Conservation (phyloP, 2,329 filamentous ascomycete species). For the Venturia effusa region DNA sequence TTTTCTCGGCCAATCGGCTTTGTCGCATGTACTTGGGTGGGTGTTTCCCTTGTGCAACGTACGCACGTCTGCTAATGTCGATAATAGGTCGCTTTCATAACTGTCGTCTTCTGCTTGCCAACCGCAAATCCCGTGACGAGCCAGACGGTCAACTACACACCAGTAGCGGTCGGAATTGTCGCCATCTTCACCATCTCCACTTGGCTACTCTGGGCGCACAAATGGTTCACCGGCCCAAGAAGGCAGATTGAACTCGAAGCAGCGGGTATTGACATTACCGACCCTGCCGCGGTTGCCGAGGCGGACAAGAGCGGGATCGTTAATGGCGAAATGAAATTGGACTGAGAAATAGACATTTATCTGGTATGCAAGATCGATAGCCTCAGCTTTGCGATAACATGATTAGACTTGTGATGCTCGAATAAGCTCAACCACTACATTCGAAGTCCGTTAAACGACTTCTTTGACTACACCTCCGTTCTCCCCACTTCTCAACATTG, state of each 20-base stretch:
- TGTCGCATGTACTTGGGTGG: conserved; percentile 35
- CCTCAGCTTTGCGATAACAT: not conserved
- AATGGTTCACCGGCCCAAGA: conserved; percentile 47
- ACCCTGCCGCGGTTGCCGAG: conserved; percentile 34
- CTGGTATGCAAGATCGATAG: not conserved
- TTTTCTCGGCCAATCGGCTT: conserved; percentile 38
- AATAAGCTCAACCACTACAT: too few species aligned
- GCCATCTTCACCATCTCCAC: conserved; percentile 34
- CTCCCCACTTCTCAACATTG: conserved; percentile 9
- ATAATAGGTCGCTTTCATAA: conserved; percentile 35
- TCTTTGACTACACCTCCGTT: not conserved
- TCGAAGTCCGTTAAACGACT: not conserved
- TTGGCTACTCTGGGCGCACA: conserved; percentile 43
- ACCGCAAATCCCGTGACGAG: conserved; percentile 43
- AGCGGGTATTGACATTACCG: conserved; percentile 36
- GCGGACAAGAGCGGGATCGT: conserved; percentile 21
- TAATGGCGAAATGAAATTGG: not conserved
- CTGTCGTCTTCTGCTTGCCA: conserved; percentile 47
- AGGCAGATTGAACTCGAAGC: conserved; percentile 41
- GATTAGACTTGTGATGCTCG: not conserved
- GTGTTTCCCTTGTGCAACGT: conserved; percentile 15
- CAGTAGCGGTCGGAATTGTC: conserved; percentile 49
- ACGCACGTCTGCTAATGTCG: not conserved
- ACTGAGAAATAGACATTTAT: not conserved
- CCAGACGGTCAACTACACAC: conserved; percentile 50